Evolutionary conservation across 148 eudicot genomes (phyloP), one percentile per base, ranked within the genome.

Genomic region (Simmondsia chinensis): DNA sequence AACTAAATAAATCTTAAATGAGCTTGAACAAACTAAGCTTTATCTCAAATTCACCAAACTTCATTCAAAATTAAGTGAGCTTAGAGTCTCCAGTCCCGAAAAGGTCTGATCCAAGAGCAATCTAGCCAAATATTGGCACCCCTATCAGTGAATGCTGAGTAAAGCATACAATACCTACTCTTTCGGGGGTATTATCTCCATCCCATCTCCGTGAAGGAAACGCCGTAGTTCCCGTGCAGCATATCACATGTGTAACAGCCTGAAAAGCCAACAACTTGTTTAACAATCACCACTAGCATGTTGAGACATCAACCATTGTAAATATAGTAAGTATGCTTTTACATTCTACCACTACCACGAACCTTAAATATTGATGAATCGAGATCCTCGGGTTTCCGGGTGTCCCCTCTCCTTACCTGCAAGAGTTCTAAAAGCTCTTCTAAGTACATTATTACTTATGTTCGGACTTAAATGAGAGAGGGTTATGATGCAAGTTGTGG

Each of bases 151-250:
- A n/a, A n/a, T n/a, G n/a, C n/a, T n/a, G n/a, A n/a, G n/a, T n/a
- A n/a, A n/a, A n/a, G n/a, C n/a, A n/a, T n/a, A n/a, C n/a, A n/a
- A n/a, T 17, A 91, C 97, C 97, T 76, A 71, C 77, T 85, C 73
- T 76, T 79, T 85, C 95, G 10, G 97, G 97, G 24, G 97, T 79
- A 39, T 91, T 91, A 59, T 91, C 95, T 43, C 86, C 95, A 33
- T 85, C 88, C 97, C 97, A 91, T 65, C 97, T 70, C 64, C 66
- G 62, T 39, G 97, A 91, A 33, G 97, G 97, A 61, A 91, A 91
- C 17, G 97, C 95, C 13, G 97, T 91, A 14, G 97, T 91, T 61
- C 97, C 97, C 10, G 97, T 79, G 75, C 86, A 79, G 71, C 95
- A 85, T 49, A 85, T 91, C 19, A 82, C 97, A 66, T 91, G 95